Percentiles rank a stretch among this genome's conserved stretches.
Evolutionary conservation across 306 rosid genomes (phyloP).

Genomic region (Aeschynomene evenia): DNA sequence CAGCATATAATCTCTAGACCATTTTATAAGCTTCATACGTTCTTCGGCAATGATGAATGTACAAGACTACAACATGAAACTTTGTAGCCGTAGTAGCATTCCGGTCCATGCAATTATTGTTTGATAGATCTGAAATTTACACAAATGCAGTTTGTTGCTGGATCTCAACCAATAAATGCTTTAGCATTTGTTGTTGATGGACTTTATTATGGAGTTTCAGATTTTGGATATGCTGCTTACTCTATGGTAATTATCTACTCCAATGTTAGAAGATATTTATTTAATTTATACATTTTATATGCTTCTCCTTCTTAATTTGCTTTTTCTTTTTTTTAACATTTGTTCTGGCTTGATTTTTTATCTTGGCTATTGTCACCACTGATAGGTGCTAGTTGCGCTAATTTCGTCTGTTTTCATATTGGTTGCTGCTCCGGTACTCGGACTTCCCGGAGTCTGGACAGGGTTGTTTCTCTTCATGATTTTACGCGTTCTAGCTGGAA

Average conservation of each 20-base stretch:
- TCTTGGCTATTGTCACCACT: background rate
- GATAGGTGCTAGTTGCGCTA: conserved; percentile 62
- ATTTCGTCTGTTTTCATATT: conserved; percentile 70
- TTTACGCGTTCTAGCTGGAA: conserved; percentile 77
- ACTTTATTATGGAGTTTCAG: conserved; percentile 91
- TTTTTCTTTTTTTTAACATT: background rate
- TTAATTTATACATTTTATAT: conserved; percentile 4
- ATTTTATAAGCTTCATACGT: conserved; percentile 1
- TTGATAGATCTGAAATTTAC: conserved; percentile 30
- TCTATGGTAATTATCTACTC: conserved; percentile 62
- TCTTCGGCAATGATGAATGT: background rate
- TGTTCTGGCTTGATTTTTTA: background rate
- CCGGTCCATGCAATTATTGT: too few relatives aligned
- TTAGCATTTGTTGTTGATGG: conserved; percentile 94
- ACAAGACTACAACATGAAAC: too few relatives aligned
- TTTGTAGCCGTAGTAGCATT: too few relatives aligned
- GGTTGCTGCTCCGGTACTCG: conserved; percentile 66
- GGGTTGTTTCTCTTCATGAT: conserved; percentile 93
- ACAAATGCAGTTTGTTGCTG: conserved; percentile 79
- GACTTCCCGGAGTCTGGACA: conserved; percentile 87
- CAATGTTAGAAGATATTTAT: conserved; percentile 10
- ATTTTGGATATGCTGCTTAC: conserved; percentile 89
- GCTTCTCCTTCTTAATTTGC: conserved; percentile 11
- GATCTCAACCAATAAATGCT: conserved; percentile 94
- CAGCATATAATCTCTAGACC: background rate